Conservation (phyloP, 768 basidiomycete species). For the Tulasnella sp. region DNA sequence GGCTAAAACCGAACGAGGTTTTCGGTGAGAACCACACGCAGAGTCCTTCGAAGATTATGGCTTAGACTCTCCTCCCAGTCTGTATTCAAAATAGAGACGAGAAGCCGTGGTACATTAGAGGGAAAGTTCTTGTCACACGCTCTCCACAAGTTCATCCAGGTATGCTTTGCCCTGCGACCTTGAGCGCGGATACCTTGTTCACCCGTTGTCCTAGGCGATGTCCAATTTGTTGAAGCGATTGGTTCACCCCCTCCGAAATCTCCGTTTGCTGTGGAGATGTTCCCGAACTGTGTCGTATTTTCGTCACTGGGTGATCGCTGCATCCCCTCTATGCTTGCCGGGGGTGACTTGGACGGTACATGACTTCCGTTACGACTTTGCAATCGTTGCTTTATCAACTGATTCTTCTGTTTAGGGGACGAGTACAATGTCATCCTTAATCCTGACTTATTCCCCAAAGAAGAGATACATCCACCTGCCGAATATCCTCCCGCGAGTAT, state of each 20-base stretch:
- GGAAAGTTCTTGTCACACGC: constrained; percentile 45
- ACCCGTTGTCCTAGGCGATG: constrained; percentile 32
- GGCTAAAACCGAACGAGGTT: constrained; percentile 43
- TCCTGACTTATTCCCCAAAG: constrained; percentile 20
- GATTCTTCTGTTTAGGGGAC: constrained; percentile 24
- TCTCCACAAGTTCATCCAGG: constrained; percentile 63
- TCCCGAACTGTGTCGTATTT: constrained; percentile 53
- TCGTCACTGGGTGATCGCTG: constrained; percentile 45
- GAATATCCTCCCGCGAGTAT: constrained; percentile 38
- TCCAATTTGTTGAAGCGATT: constrained; percentile 36
- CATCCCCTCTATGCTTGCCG: constrained; percentile 50
- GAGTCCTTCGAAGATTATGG: too few relatives aligned
- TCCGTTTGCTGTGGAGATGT: constrained; percentile 35
- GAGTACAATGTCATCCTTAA: constrained; percentile 37
- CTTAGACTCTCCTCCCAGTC: constrained; percentile 21
- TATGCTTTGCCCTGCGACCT: constrained; percentile 25
- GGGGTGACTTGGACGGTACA: constrained; percentile 55
- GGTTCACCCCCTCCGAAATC: constrained; percentile 43
- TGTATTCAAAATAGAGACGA: constrained; percentile 29
- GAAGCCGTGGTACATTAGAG: constrained; percentile 36
- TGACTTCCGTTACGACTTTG: not conserved
- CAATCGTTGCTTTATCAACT: not conserved
- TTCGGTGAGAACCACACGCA: constrained; percentile 38
- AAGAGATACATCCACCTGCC: constrained; percentile 28
- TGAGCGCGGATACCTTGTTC: not conserved